Conservation (phyloP, 2,329 filamentous ascomycete species). For the Apiospora pterosperma region DNA sequence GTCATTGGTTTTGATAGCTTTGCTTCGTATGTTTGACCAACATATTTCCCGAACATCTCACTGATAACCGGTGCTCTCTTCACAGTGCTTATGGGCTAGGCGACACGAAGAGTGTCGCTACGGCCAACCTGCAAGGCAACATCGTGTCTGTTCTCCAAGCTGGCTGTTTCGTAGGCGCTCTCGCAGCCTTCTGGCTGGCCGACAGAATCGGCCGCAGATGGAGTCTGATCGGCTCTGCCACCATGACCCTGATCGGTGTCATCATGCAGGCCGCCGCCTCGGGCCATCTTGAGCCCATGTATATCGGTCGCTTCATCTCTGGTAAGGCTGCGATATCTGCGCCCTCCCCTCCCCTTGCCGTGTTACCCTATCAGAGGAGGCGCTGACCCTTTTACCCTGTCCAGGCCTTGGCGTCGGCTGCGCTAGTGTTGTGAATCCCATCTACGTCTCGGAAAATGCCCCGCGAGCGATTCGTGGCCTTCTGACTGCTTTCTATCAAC, state of each 20-base stretch:
- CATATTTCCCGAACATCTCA: background rate
- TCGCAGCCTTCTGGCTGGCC: conserved; percentile 46
- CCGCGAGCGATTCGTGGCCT: conserved; percentile 41
- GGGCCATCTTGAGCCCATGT: conserved; percentile 57
- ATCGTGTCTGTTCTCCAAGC: conserved; percentile 57
- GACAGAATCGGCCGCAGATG: conserved; percentile 52
- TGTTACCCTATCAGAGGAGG: background rate
- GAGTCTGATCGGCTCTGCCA: conserved; percentile 49
- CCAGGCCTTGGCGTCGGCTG: conserved; percentile 38
- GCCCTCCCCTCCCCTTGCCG: background rate
- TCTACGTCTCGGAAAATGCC: conserved; percentile 43
- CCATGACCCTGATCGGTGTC: conserved; percentile 55
- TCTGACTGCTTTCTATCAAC: conserved; percentile 41
- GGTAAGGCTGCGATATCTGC: conserved; percentile 17
- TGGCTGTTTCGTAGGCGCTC: conserved; percentile 36
- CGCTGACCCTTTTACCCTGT: background rate
- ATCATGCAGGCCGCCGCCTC: conserved; percentile 57
- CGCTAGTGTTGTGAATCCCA: conserved; percentile 40
- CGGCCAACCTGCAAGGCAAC: conserved; percentile 58
- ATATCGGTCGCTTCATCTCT: conserved; percentile 56
- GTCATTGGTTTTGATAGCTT: conserved; percentile 60
- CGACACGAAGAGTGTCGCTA: conserved; percentile 33
- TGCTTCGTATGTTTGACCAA: conserved; percentile 37
- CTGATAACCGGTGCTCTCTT: conserved; percentile 13
- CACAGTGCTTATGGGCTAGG: conserved; percentile 50